These are phyloP conservation scores for Raphanus hybrid DNA, from an alignment of 441 rosid species.

Conservation along the genomic window DNA sequence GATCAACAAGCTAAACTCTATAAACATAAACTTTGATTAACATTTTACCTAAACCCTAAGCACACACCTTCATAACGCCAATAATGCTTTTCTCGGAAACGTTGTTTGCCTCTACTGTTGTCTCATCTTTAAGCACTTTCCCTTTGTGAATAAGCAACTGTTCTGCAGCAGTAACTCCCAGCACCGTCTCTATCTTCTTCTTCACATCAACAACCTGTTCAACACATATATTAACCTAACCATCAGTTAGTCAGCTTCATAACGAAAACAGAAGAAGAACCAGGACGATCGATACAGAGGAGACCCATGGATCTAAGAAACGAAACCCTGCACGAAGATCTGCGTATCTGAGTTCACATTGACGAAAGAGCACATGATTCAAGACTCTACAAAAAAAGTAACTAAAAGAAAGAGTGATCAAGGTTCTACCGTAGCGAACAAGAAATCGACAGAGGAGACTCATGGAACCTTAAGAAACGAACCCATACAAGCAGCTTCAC, in stretches of 20 bases:
- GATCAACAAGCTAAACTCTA: conserved; percentile 21
- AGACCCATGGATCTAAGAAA: neutral
- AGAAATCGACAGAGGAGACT: neutral
- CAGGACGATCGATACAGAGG: neutral
- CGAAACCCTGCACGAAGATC: neutral
- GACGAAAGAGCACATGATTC: neutral
- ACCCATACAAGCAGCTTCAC: neutral
- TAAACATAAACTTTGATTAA: neutral
- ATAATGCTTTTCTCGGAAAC: conserved; percentile 61
- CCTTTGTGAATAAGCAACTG: conserved; percentile 78
- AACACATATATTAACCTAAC: neutral
- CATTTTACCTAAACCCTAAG: neutral
- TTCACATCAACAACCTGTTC: conserved; percentile 51
- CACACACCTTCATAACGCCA: conserved; percentile 63
- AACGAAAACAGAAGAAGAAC: too few relatives aligned
- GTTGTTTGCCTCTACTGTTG: conserved; percentile 66
- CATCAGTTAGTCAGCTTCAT: too few relatives aligned
- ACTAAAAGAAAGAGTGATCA: neutral
- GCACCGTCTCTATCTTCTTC: conserved; percentile 50
- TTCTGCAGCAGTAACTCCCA: conserved; percentile 46
- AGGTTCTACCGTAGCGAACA: neutral
- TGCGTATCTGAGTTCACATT: neutral
- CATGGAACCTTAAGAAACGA: neutral
- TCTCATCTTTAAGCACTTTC: conserved; percentile 63
- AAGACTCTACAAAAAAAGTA: neutral